Conservation (phyloP, 768 basidiomycete species). For the Panaeolus papilionaceus region DNA sequence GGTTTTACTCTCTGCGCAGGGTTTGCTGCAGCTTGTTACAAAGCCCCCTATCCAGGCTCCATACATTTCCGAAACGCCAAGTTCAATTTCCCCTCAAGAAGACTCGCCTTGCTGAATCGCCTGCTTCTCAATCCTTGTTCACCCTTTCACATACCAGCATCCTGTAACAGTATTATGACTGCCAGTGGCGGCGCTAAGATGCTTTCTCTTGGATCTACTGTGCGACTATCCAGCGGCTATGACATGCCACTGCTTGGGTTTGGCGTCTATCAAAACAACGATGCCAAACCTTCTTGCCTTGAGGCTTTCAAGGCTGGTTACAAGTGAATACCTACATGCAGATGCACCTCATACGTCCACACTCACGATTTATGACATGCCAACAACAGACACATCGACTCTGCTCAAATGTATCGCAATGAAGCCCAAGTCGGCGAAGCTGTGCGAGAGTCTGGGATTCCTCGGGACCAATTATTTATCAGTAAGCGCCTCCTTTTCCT, state of each 20-base stretch:
- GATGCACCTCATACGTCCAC: neutral
- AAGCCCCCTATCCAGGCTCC: neutral
- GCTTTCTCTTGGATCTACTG: conserved; percentile 32
- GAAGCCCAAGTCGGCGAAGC: conserved; percentile 68
- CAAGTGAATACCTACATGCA: conserved; percentile 24
- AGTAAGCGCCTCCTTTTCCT: conserved; percentile 48
- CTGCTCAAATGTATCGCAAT: conserved; percentile 73
- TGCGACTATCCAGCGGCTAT: conserved; percentile 44
- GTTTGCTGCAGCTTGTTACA: neutral
- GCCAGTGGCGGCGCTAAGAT: neutral
- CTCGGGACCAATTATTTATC: conserved; percentile 70
- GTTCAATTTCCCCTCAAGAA: neutral
- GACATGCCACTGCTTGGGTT: conserved; percentile 72
- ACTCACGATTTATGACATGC: neutral
- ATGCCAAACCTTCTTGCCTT: conserved; percentile 57
- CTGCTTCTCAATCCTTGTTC: neutral
- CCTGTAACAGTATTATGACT: conserved; percentile 16
- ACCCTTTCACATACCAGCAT: neutral
- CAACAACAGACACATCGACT: conserved; percentile 67
- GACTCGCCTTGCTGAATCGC: neutral
- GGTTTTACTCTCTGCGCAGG: neutral
- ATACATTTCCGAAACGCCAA: neutral
- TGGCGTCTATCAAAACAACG: conserved; percentile 73
- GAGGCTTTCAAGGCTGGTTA: conserved; percentile 75
- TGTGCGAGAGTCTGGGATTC: conserved; percentile 58